A percentile compares a stretch with the other conserved stretches of the same genome.
Conservation (phyloP, 768 basidiomycete species). For the Tremella yokohamensis region DNA sequence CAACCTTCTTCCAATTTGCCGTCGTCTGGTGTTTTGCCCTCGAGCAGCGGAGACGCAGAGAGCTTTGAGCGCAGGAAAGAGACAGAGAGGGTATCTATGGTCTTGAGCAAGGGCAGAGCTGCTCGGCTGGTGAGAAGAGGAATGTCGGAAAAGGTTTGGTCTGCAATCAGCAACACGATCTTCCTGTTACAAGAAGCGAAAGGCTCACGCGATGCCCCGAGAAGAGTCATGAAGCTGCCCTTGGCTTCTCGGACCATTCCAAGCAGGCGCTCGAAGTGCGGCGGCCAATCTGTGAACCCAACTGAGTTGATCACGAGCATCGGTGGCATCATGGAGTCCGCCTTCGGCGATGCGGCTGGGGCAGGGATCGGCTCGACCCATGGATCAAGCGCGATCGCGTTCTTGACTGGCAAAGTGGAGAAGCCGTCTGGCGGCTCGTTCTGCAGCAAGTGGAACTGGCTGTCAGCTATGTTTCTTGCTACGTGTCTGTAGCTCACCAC, state of each 20-base stretch:
- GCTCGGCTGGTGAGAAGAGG: conserved; percentile 33
- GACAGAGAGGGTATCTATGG: conserved; percentile 35
- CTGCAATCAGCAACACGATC: conserved; percentile 10
- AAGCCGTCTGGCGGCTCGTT: conserved; percentile 23
- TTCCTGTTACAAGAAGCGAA: not conserved
- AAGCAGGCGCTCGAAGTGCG: conserved; percentile 63
- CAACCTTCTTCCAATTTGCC: conserved; percentile 32
- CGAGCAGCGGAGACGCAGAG: conserved; percentile 9
- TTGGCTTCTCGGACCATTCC: conserved; percentile 51
- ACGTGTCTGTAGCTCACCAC: conserved; percentile 51
- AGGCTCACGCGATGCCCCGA: conserved; percentile 38
- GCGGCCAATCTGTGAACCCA: conserved; percentile 72
- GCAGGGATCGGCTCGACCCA: conserved; percentile 71
- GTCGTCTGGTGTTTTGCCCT: conserved; percentile 28
- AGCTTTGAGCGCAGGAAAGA: conserved; percentile 34
- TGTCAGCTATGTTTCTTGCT: not conserved
- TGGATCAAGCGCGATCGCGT: conserved; percentile 69
- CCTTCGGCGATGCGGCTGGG: conserved; percentile 7
- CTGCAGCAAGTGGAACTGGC: conserved; percentile 7
- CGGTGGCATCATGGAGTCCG: conserved; percentile 38
- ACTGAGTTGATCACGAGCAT: conserved; percentile 73
- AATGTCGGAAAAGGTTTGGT: conserved; percentile 50
- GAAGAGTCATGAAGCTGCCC: conserved; percentile 35
- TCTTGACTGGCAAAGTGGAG: conserved; percentile 58
- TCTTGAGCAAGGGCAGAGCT: conserved; percentile 19